phyloP scores from a whole-genome alignment of 2,329 filamentous ascomycete genomes.

The Ophiocordyceps unilateralis region DNA sequence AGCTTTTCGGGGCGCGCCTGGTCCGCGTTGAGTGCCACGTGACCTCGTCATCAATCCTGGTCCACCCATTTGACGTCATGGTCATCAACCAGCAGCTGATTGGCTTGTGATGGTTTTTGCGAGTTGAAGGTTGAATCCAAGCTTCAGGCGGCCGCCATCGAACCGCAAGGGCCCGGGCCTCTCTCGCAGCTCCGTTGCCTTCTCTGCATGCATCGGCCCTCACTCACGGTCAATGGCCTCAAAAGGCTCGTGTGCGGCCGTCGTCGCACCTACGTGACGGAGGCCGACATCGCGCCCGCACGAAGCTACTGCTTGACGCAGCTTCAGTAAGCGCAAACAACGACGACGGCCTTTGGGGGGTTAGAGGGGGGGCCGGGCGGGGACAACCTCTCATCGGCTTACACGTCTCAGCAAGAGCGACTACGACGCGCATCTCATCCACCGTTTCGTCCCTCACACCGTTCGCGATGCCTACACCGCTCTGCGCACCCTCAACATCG shows the following conservation, averaged over 20 bases:
- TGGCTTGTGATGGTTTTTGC: conserved; percentile 1
- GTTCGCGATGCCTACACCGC: conserved; percentile 74
- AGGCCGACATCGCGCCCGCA: conserved; percentile 33
- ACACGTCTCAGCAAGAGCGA: conserved; percentile 53
- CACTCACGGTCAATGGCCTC: conserved; percentile 19
- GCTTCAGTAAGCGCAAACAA: no score
- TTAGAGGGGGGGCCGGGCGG: no score
- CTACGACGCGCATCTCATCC: conserved; percentile 71
- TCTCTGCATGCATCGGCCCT: conserved; percentile 21
- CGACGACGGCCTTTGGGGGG: no score
- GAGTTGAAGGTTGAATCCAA: no score
- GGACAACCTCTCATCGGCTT: no score
- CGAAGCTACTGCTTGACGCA: conserved; percentile 36
- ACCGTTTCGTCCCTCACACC: conserved; percentile 63
- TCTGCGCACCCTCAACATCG: conserved; percentile 81
- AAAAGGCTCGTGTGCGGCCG: conserved; percentile 14
- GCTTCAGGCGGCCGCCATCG: no score
- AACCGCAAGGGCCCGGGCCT: no score
- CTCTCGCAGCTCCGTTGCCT: background rate
- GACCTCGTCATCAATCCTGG: conserved; percentile 16
- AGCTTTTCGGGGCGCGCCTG: conserved; percentile 11
- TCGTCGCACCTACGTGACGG: conserved; percentile 29
- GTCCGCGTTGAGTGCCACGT: conserved; percentile 22
- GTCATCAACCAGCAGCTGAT: conserved; percentile 4
- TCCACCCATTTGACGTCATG: background rate